Base-by-base conservation (phyloP, 2,329 filamentous ascomycete species). In the Xylaria sp. region DNA sequence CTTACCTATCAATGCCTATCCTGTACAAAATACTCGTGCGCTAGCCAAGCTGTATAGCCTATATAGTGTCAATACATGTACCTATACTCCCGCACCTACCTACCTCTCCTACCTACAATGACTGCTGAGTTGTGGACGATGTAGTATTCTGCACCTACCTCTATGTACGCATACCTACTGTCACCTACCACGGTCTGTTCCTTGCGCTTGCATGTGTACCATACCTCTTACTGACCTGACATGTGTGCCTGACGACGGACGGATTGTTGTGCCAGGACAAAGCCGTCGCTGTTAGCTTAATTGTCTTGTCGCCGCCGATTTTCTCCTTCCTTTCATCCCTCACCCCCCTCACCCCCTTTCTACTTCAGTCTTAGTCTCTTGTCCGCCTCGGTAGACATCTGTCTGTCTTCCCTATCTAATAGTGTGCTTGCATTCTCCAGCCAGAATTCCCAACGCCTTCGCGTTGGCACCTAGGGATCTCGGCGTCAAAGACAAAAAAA, bases 391-490 rank as follows among this genome's bases (percentile, higher is more conserved):
- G 62, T 57, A 65, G 34, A 61, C 54, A 61, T 50, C 45, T 50
- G 50, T 48, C 57, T 50, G 55, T 48, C 57, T 64, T 19, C 45
- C 56, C 42, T n/a, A 59, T 36, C 34, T 36, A 36, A 36, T 60
- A 53, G 30, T 42, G 24, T 60, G n/a, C 51, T 54, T 47, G 59
- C 68, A 66, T 66, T 70, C 65, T 68, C 51, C 42, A 59, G 55
- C 48, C 12, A 53, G 30, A 51, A 58, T 68, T 53, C 54, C 45
- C 24, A 47, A 17, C 55, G 12, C 45, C 57, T 32, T 61, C 58
- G 50, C 48, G 47, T 48, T 65, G 62, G 68, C 50, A 63, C 42
- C 54, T 7, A 65, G 65, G 53, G 58, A 60, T 45, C 45, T 62
- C 36, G 21, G 51, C 39, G 30, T 42, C 59, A 48, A 55, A 30